Base-by-base conservation (phyloP, 768 basidiomycete genomes). In the Xerocomus brunneocitrinus region DNA sequence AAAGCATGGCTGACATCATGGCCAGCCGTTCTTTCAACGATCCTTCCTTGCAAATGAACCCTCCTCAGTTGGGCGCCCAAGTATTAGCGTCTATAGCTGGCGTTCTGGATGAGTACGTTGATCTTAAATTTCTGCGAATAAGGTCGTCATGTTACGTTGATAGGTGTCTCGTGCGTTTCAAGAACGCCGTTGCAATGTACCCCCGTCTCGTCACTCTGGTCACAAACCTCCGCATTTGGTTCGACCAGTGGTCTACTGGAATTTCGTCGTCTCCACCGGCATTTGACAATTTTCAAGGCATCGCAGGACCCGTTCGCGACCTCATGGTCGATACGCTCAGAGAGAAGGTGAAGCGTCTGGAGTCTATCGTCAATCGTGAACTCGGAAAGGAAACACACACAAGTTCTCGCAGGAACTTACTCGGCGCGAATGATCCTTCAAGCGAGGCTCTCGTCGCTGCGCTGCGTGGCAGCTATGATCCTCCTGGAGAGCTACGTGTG, bases 81-180 rank as follows among this genome's bases (percentile, higher is more conserved):
- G 62, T 82, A 0, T 71, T 85, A 16, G 70, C 69, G 7, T 73
- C 79, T 0, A 67, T 85, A 2, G 63, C 74, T 3, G 74, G 68
- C 3, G 67, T 83, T 10, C 67, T 84, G 44, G 73, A 76, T 36
- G 79, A 84, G 84, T 85, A 58, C 8, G 77, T n/a, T 9, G 1
- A 27, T 14, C 3, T 44, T 25, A 2, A 28, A 61, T 16, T 47
- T 62, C 47, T 55, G 8, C 51, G 63, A 61, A 67, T 49, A n/a
- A 62, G 45, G 16, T 49, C 25, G 25, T 53, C 14, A 63, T 10
- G 5, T 36, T 12, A 12, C 12, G n/a, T 28, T 31, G 25, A 1
- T 31, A 85, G 84, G 56, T 81, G 73, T 47, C 59, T 85, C 7
- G 73, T 73, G 5, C 81, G 83, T 3, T 85, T 84, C 69, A 83